Conservation (phyloP, 2,329 filamentous ascomycete genomes). For the Rhynchosporium secalis region DNA sequence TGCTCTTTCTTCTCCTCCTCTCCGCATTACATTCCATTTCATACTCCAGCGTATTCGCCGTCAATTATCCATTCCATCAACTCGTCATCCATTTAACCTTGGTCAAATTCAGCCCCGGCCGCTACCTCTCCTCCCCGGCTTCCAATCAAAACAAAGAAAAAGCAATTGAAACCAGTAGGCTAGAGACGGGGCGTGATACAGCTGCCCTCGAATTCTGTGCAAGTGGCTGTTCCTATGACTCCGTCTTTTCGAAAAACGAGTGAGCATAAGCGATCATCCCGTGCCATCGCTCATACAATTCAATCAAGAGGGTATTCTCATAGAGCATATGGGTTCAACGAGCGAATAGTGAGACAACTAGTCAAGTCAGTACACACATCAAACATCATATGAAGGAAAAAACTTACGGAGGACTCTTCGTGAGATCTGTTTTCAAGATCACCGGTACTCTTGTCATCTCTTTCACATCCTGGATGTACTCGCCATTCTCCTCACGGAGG, state of each 20-base stretch:
- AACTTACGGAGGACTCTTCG: conserved; percentile 98
- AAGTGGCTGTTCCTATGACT: conserved; percentile 9
- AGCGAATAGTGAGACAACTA: conserved; percentile 81
- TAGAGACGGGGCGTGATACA: conserved; percentile 16
- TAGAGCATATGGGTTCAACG: conserved; percentile 73
- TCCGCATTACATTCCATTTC: too few species aligned
- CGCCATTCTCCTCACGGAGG: conserved; percentile 85
- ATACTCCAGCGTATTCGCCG: too few species aligned
- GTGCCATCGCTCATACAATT: background rate
- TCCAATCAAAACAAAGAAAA: conserved; percentile 27
- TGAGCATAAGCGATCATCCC: too few species aligned
- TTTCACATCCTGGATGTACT: conserved; percentile 96
- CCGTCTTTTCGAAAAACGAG: background rate
- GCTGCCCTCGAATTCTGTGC: conserved; percentile 14
- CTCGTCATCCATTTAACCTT: conserved; percentile 14
- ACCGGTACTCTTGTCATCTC: conserved; percentile 98
- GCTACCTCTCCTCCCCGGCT: conserved; percentile 11
- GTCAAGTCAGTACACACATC: conserved; percentile 41
- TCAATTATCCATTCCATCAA: background rate
- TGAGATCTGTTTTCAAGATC: conserved; percentile 95
- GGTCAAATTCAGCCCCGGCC: conserved; percentile 14
- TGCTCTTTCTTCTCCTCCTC: too few species aligned
- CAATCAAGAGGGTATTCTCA: conserved; percentile 16
- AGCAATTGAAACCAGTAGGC: conserved; percentile 17
- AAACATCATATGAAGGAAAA: background rate